Evolutionary conservation across 768 basidiomycete genomes (phyloP).

Genomic region (Phaffia australis): DNA sequence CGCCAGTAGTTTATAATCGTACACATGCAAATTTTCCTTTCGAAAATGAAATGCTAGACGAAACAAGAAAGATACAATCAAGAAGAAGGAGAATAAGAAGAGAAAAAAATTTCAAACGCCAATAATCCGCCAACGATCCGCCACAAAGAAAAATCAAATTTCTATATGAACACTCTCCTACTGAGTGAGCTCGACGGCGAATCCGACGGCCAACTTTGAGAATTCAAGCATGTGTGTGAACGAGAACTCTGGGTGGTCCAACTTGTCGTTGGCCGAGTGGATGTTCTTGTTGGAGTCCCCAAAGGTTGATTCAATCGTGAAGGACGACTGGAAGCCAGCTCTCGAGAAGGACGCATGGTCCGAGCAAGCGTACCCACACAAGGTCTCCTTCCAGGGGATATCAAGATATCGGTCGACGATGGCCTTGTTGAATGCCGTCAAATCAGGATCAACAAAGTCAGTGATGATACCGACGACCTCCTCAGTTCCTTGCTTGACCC

Average conservation of each 20-base stretch:
- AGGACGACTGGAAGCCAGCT: slow-evolving; percentile 25
- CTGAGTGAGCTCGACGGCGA: slow-evolving; percentile 54
- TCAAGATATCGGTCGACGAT: slow-evolving; percentile 67
- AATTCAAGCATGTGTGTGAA: slow-evolving; percentile 79
- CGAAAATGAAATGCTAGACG: too few relatives aligned
- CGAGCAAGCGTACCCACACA: slow-evolving; percentile 49
- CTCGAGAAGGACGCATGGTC: slow-evolving; percentile 28
- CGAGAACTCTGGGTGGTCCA: slow-evolving; percentile 29
- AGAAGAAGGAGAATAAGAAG: too few relatives aligned
- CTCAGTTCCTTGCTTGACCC: slow-evolving; percentile 73
- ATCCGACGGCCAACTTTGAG: slow-evolving; percentile 69
- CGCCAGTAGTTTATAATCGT: too few relatives aligned
- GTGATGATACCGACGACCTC: slow-evolving; percentile 63
- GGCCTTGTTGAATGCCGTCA: slow-evolving; percentile 69
- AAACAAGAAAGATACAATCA: too few relatives aligned
- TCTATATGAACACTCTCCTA: neutral
- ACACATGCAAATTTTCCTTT: too few relatives aligned
- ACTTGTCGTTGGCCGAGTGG: slow-evolving; percentile 65
- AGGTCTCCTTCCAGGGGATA: slow-evolving; percentile 76
- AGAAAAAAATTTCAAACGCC: too few relatives aligned
- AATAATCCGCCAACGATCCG: neutral
- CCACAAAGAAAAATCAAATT: neutral
- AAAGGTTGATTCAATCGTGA: slow-evolving; percentile 37
- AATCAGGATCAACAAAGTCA: slow-evolving; percentile 65
- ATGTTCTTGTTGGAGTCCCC: slow-evolving; percentile 59